phyloP scores from a whole-genome alignment of 176 grass and related monocot species.

The Hordeum vulgare region MorexV3_pseudomolecules_assembly NC_058519.1:59227097-59227596 shows the following conservation, averaged over 20 bases:
- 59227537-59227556: background rate
- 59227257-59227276: slow-evolving; percentile 5
- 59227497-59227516: slow-evolving; percentile 18
- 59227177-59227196: slow-evolving; percentile 17
- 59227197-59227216: slow-evolving; percentile 11
- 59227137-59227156: slow-evolving; percentile 32
- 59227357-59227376: background rate
- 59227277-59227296: background rate
- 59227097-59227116: slow-evolving; percentile 31
- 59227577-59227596: slow-evolving; percentile 76
- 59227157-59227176: slow-evolving; percentile 22
- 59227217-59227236: background rate
- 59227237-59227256: slow-evolving; percentile 1
- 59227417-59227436: background rate
- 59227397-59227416: background rate
- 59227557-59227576: slow-evolving; percentile 80
- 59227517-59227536: background rate
- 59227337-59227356: background rate
- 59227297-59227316: background rate
- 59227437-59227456: slow-evolving; percentile 26
- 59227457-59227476: slow-evolving; percentile 6
- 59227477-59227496: slow-evolving; percentile 1
- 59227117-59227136: slow-evolving; percentile 39
- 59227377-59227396: background rate
- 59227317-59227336: background rate